Percentiles rank a stretch among this genome's conserved stretches.
Conservation (phyloP, 129 eudicot genomes). For the Scalesia atractyloides region DNA sequence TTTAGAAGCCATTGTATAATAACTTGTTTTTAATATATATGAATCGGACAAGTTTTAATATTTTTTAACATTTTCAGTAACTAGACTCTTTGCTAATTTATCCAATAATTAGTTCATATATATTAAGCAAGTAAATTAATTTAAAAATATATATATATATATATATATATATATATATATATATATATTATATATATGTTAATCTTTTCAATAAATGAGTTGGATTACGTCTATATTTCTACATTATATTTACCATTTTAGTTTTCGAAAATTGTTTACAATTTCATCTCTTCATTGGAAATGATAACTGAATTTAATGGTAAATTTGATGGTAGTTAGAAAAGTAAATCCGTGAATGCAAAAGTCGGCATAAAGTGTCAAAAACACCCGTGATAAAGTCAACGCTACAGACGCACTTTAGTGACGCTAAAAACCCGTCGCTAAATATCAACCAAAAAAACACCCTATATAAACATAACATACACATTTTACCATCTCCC, state of each 20-base stretch:
- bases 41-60: too few species aligned
- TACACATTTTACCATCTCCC: background rate
- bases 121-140: too few species aligned
- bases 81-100: too few species aligned
- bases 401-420: background rate
- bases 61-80: too few species aligned
- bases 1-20: too few species aligned
- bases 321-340: conserved; percentile 22
- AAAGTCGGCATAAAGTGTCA: background rate
- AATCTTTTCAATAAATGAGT: too few species aligned
- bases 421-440: background rate
- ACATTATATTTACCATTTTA: background rate
- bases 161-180: too few species aligned
- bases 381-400: background rate
- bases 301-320: conserved; percentile 8
- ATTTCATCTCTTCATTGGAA: background rate
- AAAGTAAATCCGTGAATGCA: conserved; percentile 22
- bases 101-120: too few species aligned
- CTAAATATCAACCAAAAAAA: background rate
- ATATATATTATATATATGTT: too few species aligned
- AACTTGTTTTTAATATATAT: too few species aligned
- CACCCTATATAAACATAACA: conserved; percentile 7
- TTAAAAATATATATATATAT: too few species aligned
- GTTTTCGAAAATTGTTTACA: background rate
- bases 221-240: background rate